Evolutionary conservation across 352 stramenopile species (phyloP), one percentile per base, ranked within the genome.

Genomic region (Phytophthora foliorum): DNA sequence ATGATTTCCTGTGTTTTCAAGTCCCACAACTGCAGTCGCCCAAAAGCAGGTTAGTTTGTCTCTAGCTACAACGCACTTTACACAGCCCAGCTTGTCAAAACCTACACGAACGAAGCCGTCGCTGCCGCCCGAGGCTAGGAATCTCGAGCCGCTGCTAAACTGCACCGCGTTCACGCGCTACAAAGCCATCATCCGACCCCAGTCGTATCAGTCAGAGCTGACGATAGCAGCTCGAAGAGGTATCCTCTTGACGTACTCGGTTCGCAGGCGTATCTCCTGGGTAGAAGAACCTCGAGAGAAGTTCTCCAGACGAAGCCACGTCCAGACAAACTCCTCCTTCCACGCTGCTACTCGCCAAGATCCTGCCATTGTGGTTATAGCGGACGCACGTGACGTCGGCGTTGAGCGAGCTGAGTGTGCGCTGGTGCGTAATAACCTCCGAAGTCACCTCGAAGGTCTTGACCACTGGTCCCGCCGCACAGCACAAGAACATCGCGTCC

Each of bases 1-100:
- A 78, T 86, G 32, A 91, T 60, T 46, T 92, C 78, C 44, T 92
- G 86, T 4, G 82, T 89, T 58, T 94, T 94, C 21, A 94, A 71
- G 32, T 92, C 84, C 86, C 84, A 94, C 13, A 94, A 49, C 77
- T 87, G 31, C 8, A 63, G 6, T 31, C 16, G 13, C 39, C 53
- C 5, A 62, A 45, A 10, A 5, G 27, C 6, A 16, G 5, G 22
- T 44, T 41, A 57, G 8, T 46, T n/a, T 36, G n/a, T 14, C n/a
- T 13, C 39, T 25, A 21, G 19, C 2, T 2, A 31, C 16, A 3
- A 14, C 17, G 9, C 14, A 59, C 6, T 1, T 7, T 21, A 24
- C 19, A 63, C 41, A 24, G 21, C n/a, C n/a, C n/a, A n/a, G n/a
- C n/a, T n/a, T n/a, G 10, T 29, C n/a, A 29, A 56, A 21, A 57